Base-by-base conservation (phyloP, 208 protist genomes). In the Trichomonas tenax region DNA sequence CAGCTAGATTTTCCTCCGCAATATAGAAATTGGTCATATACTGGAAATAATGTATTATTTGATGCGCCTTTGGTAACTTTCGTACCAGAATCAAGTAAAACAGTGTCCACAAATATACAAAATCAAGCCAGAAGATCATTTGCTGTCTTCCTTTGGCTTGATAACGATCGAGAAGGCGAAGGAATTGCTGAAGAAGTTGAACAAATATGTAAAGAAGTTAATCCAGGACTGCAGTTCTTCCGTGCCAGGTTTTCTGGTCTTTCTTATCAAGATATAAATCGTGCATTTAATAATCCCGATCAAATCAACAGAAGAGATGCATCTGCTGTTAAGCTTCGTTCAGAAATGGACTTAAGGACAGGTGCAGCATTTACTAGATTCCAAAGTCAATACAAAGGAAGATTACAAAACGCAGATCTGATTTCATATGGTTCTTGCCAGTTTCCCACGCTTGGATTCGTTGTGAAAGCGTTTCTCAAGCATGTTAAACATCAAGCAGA, bases 371-470 rank as follows among this genome's bases (percentile, higher is more conserved):
- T 99, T 96, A 99, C 98, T 3, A 96, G 98, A n/a, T 98, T 98
- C 96, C 98, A 98, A 31, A 99, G 98, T 23, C n/a, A 51, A 44
- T 97, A 26, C 95, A 51, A 34, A 97, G 96, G 34, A 40, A 88
- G 17, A 97, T 96, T 72, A n/a, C 31, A 44, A 96, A 63, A 31
- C 23, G 72, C 84, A 46, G 17, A 38, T 97, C 49, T 97, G 0
- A 41, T 97, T 63, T 58, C 51, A 15, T 96, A 97, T 96, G 98
- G 98, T 6, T 98, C 98, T 0, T 99, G 98, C 95, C 98, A 99
- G 97, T 99, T 99, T 97, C 98, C 98, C 10, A 99, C 98, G 11
- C 96, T 99, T 3, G 98, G 98, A 17, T 99, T 99, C 96, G 97
- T 99, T 0, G 98, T 99, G 0, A 98, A 98, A 17, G 96, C 98